phyloP scores from a whole-genome alignment of 2,329 filamentous ascomycete species.

The Paecilomyces dactylethromorphus region DNA sequence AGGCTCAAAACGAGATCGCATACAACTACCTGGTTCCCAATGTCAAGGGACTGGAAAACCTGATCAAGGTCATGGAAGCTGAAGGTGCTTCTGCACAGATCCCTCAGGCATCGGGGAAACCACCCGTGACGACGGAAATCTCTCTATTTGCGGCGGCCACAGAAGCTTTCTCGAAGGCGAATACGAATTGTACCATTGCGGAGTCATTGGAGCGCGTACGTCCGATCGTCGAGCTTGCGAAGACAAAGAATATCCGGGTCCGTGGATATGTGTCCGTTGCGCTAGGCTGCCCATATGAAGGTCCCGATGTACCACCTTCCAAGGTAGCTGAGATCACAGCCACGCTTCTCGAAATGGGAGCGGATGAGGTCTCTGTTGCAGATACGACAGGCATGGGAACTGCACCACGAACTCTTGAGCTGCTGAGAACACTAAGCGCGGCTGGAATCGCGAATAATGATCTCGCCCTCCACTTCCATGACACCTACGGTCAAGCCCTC shows the following conservation, averaged over 20 bases:
- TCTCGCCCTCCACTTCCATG: slow-evolving; percentile 59
- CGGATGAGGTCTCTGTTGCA: slow-evolving; percentile 58
- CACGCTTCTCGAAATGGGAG: slow-evolving; percentile 57
- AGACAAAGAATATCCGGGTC: slow-evolving; percentile 50
- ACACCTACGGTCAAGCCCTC: slow-evolving; percentile 60
- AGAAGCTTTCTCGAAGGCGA: slow-evolving; percentile 58
- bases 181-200: slow-evolving; percentile 59
- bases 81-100: slow-evolving; percentile 27
- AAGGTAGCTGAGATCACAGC: slow-evolving; percentile 57
- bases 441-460: slow-evolving; percentile 56
- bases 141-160: slow-evolving; percentile 61
- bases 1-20: slow-evolving; percentile 46
- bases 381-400: slow-evolving; percentile 65
- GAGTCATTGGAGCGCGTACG: slow-evolving; percentile 55
- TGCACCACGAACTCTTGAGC: slow-evolving; percentile 51
- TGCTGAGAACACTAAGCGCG: slow-evolving; percentile 52
- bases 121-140: slow-evolving; percentile 44
- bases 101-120: slow-evolving; percentile 18
- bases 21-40: slow-evolving; percentile 64
- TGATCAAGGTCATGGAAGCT: slow-evolving; percentile 48
- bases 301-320: slow-evolving; percentile 53
- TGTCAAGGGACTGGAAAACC: slow-evolving; percentile 53
- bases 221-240: slow-evolving; percentile 52
- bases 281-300: slow-evolving; percentile 61
- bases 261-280: slow-evolving; percentile 61